phyloP scores from a whole-genome alignment of 2,329 filamentous ascomycete genomes.

The Tothia fuscella region DNA sequence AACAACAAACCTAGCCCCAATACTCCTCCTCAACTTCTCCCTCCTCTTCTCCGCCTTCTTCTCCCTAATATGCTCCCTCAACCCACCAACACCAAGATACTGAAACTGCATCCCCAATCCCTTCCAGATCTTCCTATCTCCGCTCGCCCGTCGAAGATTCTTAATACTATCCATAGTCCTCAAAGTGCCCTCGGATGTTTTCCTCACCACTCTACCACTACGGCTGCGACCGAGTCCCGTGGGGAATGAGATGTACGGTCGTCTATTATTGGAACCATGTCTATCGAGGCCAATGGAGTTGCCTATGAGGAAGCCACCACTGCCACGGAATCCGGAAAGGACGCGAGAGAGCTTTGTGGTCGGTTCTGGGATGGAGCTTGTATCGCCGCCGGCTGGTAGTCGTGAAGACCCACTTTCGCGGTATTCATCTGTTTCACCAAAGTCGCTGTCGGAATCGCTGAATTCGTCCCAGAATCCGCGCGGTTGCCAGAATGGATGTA shows the following conservation, averaged over 20 bases:
- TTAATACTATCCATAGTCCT: conserved; percentile 11
- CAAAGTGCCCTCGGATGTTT: conserved; percentile 7
- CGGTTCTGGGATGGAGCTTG: conserved; percentile 21
- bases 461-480: conserved; percentile 51
- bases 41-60: conserved; percentile 40
- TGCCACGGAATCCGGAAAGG: conserved; percentile 27
- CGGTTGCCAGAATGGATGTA: conserved; percentile 52
- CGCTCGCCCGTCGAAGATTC: conserved; percentile 16
- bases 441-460: conserved; percentile 27
- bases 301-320: conserved; percentile 37
- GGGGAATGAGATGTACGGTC: conserved; percentile 27
- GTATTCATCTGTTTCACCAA: conserved; percentile 22
- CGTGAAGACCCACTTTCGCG: conserved; percentile 12
- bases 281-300: conserved; percentile 45
- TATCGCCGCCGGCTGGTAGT: conserved; percentile 35
- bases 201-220: conserved; percentile 13
- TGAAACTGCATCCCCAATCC: conserved; percentile 36
- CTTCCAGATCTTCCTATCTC: conserved; percentile 25
- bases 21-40: conserved; percentile 41
- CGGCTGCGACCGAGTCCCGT: conserved; percentile 19
- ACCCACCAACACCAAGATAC: conserved; percentile 37
- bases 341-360: conserved; percentile 18
- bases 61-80: conserved; percentile 34
- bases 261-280: conserved; percentile 30
- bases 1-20: conserved; percentile 34